phyloP scores from a whole-genome alignment of 148 eudicot species.

The Rhododendron simsii region DNA sequence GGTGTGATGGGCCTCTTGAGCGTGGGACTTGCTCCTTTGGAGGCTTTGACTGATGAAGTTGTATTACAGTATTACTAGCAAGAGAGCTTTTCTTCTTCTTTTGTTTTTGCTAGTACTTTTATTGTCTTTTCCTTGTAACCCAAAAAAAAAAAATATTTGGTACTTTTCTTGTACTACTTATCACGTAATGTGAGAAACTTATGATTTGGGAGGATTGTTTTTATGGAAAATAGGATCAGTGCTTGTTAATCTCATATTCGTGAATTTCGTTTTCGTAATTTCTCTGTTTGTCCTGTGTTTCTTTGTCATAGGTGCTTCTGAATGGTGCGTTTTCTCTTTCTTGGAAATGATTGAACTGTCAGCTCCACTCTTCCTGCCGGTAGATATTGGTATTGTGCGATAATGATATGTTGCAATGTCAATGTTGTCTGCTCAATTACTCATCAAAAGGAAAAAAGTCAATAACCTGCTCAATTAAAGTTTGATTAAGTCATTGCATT shows the following conservation, averaged over 20 bases:
- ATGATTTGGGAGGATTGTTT: background rate
- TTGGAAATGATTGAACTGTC: background rate
- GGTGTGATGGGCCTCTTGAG: constrained; percentile 79
- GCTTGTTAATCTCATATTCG: background rate
- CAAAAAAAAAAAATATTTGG: too few species aligned
- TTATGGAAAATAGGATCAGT: background rate
- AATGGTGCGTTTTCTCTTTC: background rate
- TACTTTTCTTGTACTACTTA: background rate
- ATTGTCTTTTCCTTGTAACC: too few species aligned
- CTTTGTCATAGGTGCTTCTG: background rate
- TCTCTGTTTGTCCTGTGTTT: background rate
- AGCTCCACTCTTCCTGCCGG: background rate
- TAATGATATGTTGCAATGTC: background rate
- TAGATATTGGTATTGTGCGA: background rate
- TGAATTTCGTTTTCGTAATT: background rate
- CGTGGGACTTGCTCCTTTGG: constrained; percentile 29
- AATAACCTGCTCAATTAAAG: background rate
- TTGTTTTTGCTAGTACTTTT: background rate
- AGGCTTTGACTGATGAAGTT: constrained; percentile 77
- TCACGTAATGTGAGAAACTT: background rate
- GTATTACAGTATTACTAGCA: constrained; percentile 29
- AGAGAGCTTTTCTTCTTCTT: background rate
- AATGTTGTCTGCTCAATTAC: background rate
- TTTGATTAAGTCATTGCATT: background rate
- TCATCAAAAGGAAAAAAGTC: background rate